These are phyloP conservation scores for Apiotrichum sp. DNA, from an alignment of 1,284 basidiomycete genomes.

Conservation along the genomic window DNA sequence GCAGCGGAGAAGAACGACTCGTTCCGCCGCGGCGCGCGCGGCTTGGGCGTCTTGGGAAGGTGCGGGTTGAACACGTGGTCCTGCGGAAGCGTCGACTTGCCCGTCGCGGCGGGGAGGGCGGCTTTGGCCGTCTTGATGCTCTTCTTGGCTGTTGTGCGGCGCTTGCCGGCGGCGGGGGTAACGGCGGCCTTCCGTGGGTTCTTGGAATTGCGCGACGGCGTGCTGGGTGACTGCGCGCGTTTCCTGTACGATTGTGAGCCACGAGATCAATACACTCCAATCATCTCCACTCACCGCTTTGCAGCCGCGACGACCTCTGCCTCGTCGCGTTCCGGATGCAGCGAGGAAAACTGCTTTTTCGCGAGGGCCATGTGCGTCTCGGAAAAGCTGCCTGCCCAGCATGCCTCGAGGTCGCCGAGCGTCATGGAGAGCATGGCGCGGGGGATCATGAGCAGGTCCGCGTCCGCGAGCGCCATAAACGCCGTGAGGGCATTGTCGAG, in stretches of 20 bases:
- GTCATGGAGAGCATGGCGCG: conserved; percentile 39
- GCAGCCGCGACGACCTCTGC: conserved; percentile 18
- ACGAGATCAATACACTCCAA: not conserved
- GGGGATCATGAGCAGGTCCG: conserved; percentile 44
- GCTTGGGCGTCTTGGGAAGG: conserved; percentile 37
- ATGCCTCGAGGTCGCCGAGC: conserved; percentile 36
- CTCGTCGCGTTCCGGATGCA: conserved; percentile 25
- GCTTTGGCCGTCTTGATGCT: conserved; percentile 10
- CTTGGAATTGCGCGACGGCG: conserved; percentile 1
- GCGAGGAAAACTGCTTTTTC: conserved; percentile 20
- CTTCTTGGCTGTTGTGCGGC: not conserved
- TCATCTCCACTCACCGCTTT: conserved; percentile 27
- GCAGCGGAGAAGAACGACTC: conserved; percentile 34
- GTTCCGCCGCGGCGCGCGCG: conserved; percentile 26
- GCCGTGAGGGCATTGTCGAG: conserved; percentile 34
- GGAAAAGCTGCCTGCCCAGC: conserved; percentile 43
- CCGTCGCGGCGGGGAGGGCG: conserved; percentile 7
- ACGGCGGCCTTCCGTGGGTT: not conserved
- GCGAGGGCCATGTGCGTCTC: conserved; percentile 36
- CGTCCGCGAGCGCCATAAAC: conserved; percentile 39
- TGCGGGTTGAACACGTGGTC: conserved; percentile 40
- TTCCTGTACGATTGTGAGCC: not conserved
- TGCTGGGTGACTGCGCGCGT: conserved; percentile 1
- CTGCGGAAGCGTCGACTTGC: conserved; percentile 31
- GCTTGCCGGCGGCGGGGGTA: conserved; percentile 4